Evolutionary conservation across 306 rosid species (phyloP).

Genomic region (Mimosa bimucronata): DNA sequence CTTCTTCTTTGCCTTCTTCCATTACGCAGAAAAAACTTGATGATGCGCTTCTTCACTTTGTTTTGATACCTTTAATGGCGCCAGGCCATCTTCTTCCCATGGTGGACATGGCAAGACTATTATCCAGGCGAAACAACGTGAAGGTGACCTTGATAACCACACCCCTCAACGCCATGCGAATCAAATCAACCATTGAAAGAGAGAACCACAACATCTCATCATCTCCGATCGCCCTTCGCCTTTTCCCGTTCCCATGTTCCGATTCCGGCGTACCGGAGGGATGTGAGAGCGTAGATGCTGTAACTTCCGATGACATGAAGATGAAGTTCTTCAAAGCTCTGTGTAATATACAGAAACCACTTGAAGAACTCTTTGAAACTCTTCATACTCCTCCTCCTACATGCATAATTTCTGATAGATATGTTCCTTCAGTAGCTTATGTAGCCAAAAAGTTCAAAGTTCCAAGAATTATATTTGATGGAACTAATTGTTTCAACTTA

Average conservation of each 20-base stretch:
- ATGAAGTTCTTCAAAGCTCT: conserved; percentile 51
- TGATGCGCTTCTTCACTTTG: background rate
- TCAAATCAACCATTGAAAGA: conserved; percentile 40
- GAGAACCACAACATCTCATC: conserved; percentile 38
- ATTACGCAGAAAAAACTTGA: background rate
- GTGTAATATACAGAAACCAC: conserved; percentile 38
- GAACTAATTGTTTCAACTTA: conserved; percentile 41
- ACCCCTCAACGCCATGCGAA: conserved; percentile 56
- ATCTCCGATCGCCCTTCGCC: conserved; percentile 36
- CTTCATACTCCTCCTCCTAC: conserved; percentile 49
- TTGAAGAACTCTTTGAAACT: conserved; percentile 35
- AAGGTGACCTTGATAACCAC: conserved; percentile 65
- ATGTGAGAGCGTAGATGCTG: conserved; percentile 40
- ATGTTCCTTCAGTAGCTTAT: conserved; percentile 46
- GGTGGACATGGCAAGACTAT: conserved; percentile 31
- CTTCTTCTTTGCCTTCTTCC: background rate
- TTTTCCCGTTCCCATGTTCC: conserved; percentile 36
- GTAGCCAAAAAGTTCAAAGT: conserved; percentile 37
- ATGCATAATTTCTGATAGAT: conserved; percentile 52
- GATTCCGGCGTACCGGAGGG: conserved; percentile 28
- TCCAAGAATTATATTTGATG: conserved; percentile 58
- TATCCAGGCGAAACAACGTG: conserved; percentile 51
- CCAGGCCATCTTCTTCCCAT: conserved; percentile 9
- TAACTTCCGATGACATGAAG: conserved; percentile 19
- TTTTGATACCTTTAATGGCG: conserved; percentile 3